Percentiles rank a stretch among this genome's conserved stretches.
Conservation (phyloP, 805 yeast species). For the Dipodascopsis uninucleata region DNA sequence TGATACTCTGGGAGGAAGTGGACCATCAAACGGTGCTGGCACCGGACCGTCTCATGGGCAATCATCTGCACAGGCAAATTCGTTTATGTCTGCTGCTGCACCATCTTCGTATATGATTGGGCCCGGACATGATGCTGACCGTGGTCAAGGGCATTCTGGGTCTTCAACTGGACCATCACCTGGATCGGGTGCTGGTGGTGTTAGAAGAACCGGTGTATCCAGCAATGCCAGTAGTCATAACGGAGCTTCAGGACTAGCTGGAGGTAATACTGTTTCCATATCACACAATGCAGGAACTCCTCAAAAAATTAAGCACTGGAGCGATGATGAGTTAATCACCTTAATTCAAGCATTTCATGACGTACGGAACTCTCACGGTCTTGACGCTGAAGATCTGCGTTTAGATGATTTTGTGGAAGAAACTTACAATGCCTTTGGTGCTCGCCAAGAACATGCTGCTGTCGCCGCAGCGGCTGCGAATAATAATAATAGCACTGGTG, state of each 20-base stretch:
- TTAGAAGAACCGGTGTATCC: background rate
- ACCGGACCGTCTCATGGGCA: background rate
- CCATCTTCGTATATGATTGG: slow-evolving; percentile 1
- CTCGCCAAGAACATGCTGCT: slow-evolving; percentile 16
- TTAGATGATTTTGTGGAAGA: slow-evolving; percentile 25
- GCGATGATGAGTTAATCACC: slow-evolving; percentile 22
- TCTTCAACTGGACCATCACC: slow-evolving; percentile 1
- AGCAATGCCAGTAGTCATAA: background rate
- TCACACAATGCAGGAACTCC: slow-evolving; percentile 9
- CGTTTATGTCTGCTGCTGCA: slow-evolving; percentile 14
- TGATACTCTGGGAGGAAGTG: slow-evolving; percentile 10
- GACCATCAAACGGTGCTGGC: too few relatives aligned
- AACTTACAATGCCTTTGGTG: slow-evolving; percentile 18
- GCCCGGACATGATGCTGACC: background rate
- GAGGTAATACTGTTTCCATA: too few relatives aligned
- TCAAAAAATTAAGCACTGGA: slow-evolving; percentile 20
- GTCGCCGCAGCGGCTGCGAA: slow-evolving; percentile 10
- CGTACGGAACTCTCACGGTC: slow-evolving; percentile 19
- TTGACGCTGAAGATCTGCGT: slow-evolving; percentile 18
- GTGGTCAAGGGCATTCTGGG: background rate
- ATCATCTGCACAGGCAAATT: background rate
- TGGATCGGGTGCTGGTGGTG: slow-evolving; percentile 1
- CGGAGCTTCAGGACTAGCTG: background rate
- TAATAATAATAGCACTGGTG: slow-evolving; percentile 4
- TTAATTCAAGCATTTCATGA: slow-evolving; percentile 25